These are phyloP conservation scores for Polygonum aviculare DNA, from an alignment of 148 eudicot genomes.

Conservation along the genomic window DNA sequence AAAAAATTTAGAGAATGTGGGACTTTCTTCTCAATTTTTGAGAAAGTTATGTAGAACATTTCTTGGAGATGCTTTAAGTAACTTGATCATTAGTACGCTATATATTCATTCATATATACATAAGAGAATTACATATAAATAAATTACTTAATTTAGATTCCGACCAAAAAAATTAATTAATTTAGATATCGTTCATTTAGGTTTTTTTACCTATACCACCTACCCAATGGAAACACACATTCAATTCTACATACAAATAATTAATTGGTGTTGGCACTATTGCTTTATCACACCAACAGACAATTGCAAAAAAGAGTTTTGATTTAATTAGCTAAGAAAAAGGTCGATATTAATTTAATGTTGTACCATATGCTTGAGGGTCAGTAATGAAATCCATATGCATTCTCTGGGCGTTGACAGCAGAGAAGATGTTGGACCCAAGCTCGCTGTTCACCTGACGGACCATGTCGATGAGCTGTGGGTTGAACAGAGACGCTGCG, in stretches of 20 bases:
- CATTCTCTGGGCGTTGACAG: constrained; percentile 27
- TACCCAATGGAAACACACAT: neutral
- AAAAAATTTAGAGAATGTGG: no score
- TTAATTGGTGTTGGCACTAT: no score
- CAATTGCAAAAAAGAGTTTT: no score
- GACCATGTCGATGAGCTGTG: constrained; percentile 27
- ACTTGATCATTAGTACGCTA: no score
- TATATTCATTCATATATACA: no score
- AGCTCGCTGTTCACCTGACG: constrained; percentile 23
- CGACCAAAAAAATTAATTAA: neutral
- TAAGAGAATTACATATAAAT: neutral
- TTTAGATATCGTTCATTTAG: neutral
- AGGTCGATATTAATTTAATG: neutral
- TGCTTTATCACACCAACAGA: no score
- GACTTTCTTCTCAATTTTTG: no score
- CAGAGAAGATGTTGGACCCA: constrained; percentile 31
- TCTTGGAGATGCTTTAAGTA: no score
- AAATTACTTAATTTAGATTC: no score
- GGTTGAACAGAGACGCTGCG: constrained; percentile 37
- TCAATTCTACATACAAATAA: neutral
- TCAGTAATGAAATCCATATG: constrained; percentile 32
- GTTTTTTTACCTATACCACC: neutral
- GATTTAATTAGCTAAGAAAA: no score
- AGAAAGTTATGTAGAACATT: no score
- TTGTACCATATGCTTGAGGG: constrained; percentile 37